These are phyloP conservation scores for Liriodendron chinense DNA, from an alignment of 164 flowering plant genomes.

Conservation along the genomic window DNA sequence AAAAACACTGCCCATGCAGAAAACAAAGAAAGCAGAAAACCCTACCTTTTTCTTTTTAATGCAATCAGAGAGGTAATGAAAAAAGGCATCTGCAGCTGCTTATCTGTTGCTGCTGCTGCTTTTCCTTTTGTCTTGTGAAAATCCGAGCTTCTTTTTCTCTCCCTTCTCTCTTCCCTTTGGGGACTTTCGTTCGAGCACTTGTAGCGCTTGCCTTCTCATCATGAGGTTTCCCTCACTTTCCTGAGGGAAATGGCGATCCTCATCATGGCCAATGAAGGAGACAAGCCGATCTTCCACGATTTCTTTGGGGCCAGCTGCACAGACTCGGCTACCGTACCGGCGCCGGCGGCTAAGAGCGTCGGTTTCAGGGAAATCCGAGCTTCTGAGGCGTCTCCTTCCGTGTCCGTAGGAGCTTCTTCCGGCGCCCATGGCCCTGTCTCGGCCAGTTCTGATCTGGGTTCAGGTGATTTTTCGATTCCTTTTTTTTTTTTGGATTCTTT, in stretches of 20 bases:
- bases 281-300: conserved; percentile 21
- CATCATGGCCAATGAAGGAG: conserved; percentile 18
- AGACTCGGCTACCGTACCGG: conserved; percentile 1
- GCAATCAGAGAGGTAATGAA: neutral
- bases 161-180: neutral
- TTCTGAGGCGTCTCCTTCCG: conserved; percentile 8
- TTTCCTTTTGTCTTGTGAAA: conserved; percentile 7
- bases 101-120: neutral
- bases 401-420: conserved; percentile 15
- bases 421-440: conserved; percentile 14
- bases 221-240: conserved; percentile 1
- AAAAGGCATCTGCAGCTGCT: neutral
- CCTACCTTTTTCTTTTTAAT: conserved; percentile 13
- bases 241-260: conserved; percentile 17
- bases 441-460: conserved; percentile 19
- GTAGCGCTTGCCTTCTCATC: conserved; percentile 1
- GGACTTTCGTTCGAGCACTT: neutral
- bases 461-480: conserved; percentile 2
- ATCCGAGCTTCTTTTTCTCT: conserved; percentile 3
- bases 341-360: neutral
- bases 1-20: neutral
- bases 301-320: conserved; percentile 15
- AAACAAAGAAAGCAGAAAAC: neutral
- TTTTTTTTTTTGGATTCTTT: neutral
- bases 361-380: neutral